Conservation (phyloP, 176 grass and related monocot genomes). For the Juncus effusus region DNA sequence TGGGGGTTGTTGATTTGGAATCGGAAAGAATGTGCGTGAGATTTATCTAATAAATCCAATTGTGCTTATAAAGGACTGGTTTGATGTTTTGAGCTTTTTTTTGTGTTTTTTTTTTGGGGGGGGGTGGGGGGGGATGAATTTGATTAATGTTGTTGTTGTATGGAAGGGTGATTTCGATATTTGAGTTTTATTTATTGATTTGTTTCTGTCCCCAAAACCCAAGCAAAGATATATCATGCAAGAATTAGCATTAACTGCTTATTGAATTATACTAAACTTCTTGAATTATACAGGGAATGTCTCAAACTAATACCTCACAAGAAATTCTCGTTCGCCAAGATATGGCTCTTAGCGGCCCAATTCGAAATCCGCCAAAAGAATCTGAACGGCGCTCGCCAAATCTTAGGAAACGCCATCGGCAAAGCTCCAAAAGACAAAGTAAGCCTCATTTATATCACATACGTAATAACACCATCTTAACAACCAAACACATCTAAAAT, state of each 20-base stretch:
- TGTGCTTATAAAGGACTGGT: not conserved
- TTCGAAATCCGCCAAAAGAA: constrained; percentile 69
- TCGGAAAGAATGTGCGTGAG: no score
- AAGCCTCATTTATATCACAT: not conserved
- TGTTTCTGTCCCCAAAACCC: no score
- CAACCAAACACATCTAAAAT: not conserved
- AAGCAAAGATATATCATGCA: not conserved
- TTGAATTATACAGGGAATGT: constrained; percentile 37
- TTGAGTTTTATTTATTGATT: no score
- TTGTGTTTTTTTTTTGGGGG: no score
- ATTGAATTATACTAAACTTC: not conserved
- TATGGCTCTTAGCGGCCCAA: constrained; percentile 79
- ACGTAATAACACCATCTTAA: no score
- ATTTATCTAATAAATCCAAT: not conserved
- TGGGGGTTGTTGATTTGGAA: no score
- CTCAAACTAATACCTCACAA: constrained; percentile 79
- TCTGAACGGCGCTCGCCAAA: constrained; percentile 44
- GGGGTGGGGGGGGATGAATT: not conserved
- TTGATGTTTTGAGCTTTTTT: not conserved
- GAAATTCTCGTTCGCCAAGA: constrained; percentile 74
- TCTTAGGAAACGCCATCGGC: constrained; percentile 82
- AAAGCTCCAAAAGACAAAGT: constrained; percentile 82
- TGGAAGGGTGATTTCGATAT: not conserved
- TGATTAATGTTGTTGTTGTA: not conserved
- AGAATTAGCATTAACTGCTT: no score